Evolutionary conservation across 805 yeast species (phyloP).

Genomic region (Saccharomycopsis sp.): DNA sequence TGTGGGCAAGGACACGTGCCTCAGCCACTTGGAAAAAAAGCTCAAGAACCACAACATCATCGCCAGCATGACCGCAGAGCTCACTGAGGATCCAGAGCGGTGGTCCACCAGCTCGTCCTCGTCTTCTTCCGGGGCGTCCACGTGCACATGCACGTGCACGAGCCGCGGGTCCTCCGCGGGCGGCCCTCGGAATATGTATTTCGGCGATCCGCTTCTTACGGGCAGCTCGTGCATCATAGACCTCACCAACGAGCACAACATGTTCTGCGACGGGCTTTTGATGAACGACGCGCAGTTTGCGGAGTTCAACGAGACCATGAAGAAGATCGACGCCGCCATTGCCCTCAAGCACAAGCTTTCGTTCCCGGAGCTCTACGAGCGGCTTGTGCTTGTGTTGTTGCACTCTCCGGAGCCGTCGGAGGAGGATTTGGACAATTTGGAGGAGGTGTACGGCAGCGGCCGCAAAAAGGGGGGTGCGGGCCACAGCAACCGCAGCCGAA

Average conservation of each 20-base stretch:
- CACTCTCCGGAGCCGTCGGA: conserved; percentile 56
- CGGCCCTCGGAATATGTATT: conserved; percentile 6
- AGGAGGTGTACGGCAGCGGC: conserved; percentile 28
- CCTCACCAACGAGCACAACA: conserved; percentile 10
- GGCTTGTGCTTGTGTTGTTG: conserved; percentile 64
- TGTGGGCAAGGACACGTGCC: conserved; percentile 41
- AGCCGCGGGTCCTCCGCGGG: background rate
- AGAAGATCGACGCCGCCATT: conserved; percentile 19
- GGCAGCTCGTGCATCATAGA: conserved; percentile 18
- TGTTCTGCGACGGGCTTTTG: conserved; percentile 20
- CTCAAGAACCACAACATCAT: conserved; percentile 1
- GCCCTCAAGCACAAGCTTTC: conserved; percentile 40
- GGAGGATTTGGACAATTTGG: conserved; percentile 24
- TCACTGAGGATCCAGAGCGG: background rate
- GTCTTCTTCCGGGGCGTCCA: background rate
- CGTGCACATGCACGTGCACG: background rate
- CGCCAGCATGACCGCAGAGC: background rate
- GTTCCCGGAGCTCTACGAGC: conserved; percentile 59
- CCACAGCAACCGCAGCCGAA: conserved; percentile 24
- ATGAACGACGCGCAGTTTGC: conserved; percentile 17
- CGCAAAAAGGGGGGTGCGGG: conserved; percentile 27
- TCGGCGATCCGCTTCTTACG: conserved; percentile 11
- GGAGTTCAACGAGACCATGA: conserved; percentile 26
- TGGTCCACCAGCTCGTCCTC: background rate
- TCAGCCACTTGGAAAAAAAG: conserved; percentile 12